Percentiles rank a stretch among this genome's conserved stretches.
These are phyloP conservation scores for Penicillium tannophilum DNA, from an alignment of 495 filamentous ascomycete genomes.

Conservation along the genomic window DNA sequence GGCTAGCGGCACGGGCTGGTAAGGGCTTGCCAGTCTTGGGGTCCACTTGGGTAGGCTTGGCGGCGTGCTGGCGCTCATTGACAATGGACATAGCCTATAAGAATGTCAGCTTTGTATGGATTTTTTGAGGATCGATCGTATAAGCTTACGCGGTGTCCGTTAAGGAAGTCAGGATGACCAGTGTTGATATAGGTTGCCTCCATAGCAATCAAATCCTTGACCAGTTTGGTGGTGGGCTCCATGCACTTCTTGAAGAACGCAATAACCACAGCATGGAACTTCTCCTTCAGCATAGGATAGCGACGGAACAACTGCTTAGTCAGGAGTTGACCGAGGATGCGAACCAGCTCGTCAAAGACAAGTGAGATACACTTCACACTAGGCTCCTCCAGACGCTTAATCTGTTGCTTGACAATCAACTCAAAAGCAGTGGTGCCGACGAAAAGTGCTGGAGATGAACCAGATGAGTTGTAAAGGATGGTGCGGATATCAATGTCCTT, in stretches of 20 bases:
- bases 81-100: slow-evolving; percentile 91
- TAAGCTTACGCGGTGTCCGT: slow-evolving; percentile 75
- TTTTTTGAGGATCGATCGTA: not conserved
- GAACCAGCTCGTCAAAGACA: slow-evolving; percentile 96
- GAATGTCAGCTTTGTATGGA: slow-evolving; percentile 10
- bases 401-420: slow-evolving; percentile 97
- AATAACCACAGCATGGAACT: slow-evolving; percentile 93
- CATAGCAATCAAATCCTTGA: slow-evolving; percentile 90
- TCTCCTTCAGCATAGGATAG: slow-evolving; percentile 94
- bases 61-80: slow-evolving; percentile 78
- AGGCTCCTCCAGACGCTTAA: slow-evolving; percentile 94
- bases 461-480: slow-evolving; percentile 97
- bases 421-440: slow-evolving; percentile 98
- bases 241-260: slow-evolving; percentile 96
- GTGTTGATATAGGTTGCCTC: slow-evolving; percentile 98
- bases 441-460: slow-evolving; percentile 94
- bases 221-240: slow-evolving; percentile 97
- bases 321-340: slow-evolving; percentile 88
- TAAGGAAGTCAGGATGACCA: slow-evolving; percentile 96
- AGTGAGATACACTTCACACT: slow-evolving; percentile 95
- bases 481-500: slow-evolving; percentile 98
- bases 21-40: slow-evolving; percentile 98
- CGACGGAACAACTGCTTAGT: slow-evolving; percentile 87
- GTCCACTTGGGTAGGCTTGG: slow-evolving; percentile 94
- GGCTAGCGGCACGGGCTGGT: slow-evolving; percentile 72